Evolutionary conservation across 2,329 filamentous ascomycete genomes (phyloP), one percentile per base, ranked within the genome.

Genomic region (Colletotrichum trifolii): DNA sequence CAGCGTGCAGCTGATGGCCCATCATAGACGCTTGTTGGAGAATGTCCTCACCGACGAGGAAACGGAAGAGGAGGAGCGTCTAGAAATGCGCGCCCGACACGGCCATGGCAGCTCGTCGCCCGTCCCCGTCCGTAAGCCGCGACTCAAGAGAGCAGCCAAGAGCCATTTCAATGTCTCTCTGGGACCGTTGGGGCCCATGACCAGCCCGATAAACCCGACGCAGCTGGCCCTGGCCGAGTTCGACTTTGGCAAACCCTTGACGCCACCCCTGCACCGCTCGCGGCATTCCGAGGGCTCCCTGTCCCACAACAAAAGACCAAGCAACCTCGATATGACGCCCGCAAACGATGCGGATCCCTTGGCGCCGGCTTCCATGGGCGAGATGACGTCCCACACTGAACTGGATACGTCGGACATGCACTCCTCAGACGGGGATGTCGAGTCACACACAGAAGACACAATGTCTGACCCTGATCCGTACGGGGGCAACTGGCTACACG

Each of bases 41-140:
- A 74, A 76, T 13, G 76, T 73, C 3, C 68, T 82, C 5, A 82
- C 80, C 5, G 80, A 82, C 48, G 78, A 81, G 1, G 79, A 82
- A 12, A 80, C 80, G 0, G 79, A 79, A 13, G 77, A 80, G 42
- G 80, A 83, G 43, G 81, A 83, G 64, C 75, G 75, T 4, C 69
- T 80, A 2, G 81, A 83, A 68, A 80, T 83, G 71, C 69, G 73
- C 1, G 71, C 74, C 2, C 78, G 77, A 4, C 70, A 74, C 35
- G 71, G 67, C 3, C 72, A 71, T 2, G 67, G 48, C 12, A 67
- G 46, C 43, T 73, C 76, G 7, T 71, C 72, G 1, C 67, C 68
- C 2, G 58, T 72, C 8, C 36, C 63, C 9, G 71, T 73, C 38
- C 77, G 78, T 13, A 82, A 79, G 60, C 75, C 81, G 34, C 80